Evolutionary conservation across 1,284 basidiomycete species (phyloP).

Genomic region (Ustilago shanxiensis): DNA sequence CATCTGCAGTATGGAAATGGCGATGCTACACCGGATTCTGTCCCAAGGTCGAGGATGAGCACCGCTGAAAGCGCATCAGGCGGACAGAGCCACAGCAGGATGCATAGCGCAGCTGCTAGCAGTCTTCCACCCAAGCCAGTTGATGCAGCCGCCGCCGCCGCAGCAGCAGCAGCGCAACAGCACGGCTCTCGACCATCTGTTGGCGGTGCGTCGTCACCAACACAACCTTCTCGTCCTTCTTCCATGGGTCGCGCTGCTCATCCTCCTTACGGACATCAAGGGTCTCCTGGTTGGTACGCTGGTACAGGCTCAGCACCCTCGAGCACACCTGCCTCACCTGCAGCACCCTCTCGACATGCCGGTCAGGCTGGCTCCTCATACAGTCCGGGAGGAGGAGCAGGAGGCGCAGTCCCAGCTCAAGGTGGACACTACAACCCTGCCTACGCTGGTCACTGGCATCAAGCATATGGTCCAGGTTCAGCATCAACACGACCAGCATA

Average conservation of each 20-base stretch:
- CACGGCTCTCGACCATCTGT: slow-evolving; percentile 1
- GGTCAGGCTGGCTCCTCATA: slow-evolving; percentile 11
- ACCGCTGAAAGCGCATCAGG: slow-evolving; percentile 15
- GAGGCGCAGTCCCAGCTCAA: slow-evolving; percentile 7
- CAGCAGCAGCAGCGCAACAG: slow-evolving; percentile 16
- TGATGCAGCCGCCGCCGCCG: slow-evolving; percentile 35
- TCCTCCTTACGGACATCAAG: slow-evolving; percentile 18
- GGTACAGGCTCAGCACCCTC: slow-evolving; percentile 21
- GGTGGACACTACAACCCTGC: slow-evolving; percentile 48
- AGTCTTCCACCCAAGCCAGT: slow-evolving; percentile 42
- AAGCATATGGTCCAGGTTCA: slow-evolving; percentile 11
- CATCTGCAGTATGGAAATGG: slow-evolving; percentile 7
- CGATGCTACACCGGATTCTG: neutral
- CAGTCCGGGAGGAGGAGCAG: slow-evolving; percentile 19
- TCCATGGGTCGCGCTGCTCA: slow-evolving; percentile 9
- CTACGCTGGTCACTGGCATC: slow-evolving; percentile 45
- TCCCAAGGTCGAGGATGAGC: slow-evolving; percentile 21
- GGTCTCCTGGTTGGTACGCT: slow-evolving; percentile 20
- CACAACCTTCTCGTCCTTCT: slow-evolving; percentile 16
- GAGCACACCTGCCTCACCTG: slow-evolving; percentile 32
- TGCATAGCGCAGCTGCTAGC: slow-evolving; percentile 24
- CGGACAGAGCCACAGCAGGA: slow-evolving; percentile 20
- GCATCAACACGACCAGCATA: slow-evolving; percentile 11
- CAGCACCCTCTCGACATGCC: slow-evolving; percentile 9
- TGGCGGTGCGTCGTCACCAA: slow-evolving; percentile 21